A percentile compares a stretch with the other conserved stretches of the same genome.
phyloP scores from a whole-genome alignment of 1,139 yeast genomes.

The Blastobotrys buckinghamii region DNA sequence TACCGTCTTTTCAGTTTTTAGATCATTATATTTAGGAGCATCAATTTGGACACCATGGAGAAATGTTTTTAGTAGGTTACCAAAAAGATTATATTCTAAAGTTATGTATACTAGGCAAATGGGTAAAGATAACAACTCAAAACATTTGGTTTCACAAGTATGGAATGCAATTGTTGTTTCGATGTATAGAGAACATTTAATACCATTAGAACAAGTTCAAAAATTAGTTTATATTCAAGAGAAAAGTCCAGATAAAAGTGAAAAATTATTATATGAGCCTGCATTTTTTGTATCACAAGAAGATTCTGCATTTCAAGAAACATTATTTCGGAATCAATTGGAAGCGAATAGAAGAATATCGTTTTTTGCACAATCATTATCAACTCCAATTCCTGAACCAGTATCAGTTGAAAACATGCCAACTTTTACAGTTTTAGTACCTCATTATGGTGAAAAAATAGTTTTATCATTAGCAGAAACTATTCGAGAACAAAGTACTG shows the following conservation, averaged over 20 bases:
- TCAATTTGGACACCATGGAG: slow-evolving; percentile 87
- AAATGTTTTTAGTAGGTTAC: slow-evolving; percentile 66
- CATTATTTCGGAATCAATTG: slow-evolving; percentile 48
- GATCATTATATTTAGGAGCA: slow-evolving; percentile 69
- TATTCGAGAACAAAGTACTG: slow-evolving; percentile 52
- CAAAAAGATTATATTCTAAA: slow-evolving; percentile 66
- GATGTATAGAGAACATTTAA: slow-evolving; percentile 69
- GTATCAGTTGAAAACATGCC: slow-evolving; percentile 72
- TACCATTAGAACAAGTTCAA: slow-evolving; percentile 67
- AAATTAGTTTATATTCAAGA: slow-evolving; percentile 45
- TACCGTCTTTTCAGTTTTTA: slow-evolving; percentile 61
- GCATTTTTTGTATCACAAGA: slow-evolving; percentile 71
- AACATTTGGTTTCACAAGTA: slow-evolving; percentile 54
- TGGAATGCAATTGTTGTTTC: slow-evolving; percentile 79
- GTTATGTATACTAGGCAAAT: slow-evolving; percentile 49
- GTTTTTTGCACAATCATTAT: slow-evolving; percentile 80
- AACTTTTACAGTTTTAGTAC: slow-evolving; percentile 73
- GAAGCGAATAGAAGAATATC: slow-evolving; percentile 81
- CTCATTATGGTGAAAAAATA: slow-evolving; percentile 78
- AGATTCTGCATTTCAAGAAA: slow-evolving; percentile 41
- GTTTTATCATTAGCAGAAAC: slow-evolving; percentile 59
- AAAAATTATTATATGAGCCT: slow-evolving; percentile 43
- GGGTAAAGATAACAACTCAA: slow-evolving; percentile 37
- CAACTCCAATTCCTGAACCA: slow-evolving; percentile 73
- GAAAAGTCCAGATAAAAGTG: slow-evolving; percentile 32